Percentiles rank a stretch among this genome's conserved stretches.
phyloP scores from a whole-genome alignment of 2,329 filamentous ascomycete species.

The Boeremia lycopersici region DNA sequence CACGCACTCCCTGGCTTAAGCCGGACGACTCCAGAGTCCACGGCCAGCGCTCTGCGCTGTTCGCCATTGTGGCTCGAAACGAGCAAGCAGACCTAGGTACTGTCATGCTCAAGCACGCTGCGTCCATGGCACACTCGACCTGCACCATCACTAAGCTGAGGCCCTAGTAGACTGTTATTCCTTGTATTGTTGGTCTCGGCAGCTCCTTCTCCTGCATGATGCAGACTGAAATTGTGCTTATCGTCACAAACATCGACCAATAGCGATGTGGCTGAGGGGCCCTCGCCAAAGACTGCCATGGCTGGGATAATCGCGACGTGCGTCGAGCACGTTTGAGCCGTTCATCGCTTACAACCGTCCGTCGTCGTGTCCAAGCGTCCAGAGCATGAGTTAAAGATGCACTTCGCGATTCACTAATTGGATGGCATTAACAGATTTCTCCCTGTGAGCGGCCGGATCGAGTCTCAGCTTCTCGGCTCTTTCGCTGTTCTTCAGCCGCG shows the following conservation, averaged over 20 bases:
- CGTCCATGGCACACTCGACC: constrained; percentile 11
- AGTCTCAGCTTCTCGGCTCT: constrained; percentile 1
- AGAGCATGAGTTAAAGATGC: constrained; percentile 15
- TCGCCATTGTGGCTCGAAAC: constrained; percentile 1
- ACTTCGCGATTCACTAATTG: constrained; percentile 14
- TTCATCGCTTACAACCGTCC: constrained; percentile 31
- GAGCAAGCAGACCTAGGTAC: constrained; percentile 1
- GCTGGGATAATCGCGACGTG: constrained; percentile 31
- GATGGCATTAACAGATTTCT: neutral
- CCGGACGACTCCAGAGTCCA: constrained; percentile 22
- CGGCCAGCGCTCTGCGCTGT: constrained; percentile 2
- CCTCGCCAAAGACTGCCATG: constrained; percentile 41
- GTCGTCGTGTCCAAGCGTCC: constrained; percentile 20
- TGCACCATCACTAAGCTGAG: constrained; percentile 31
- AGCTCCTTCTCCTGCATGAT: constrained; percentile 39
- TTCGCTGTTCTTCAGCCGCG: constrained; percentile 7
- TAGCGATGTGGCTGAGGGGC: constrained; percentile 7
- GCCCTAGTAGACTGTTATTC: constrained; percentile 1
- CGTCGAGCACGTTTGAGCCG: constrained; percentile 40
- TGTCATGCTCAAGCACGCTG: constrained; percentile 6
- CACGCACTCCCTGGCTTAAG: constrained; percentile 10
- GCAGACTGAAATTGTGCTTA: constrained; percentile 24
- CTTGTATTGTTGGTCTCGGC: constrained; percentile 24
- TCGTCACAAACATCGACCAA: neutral
- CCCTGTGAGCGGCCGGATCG: constrained; percentile 9